phyloP scores from a whole-genome alignment of 495 filamentous ascomycete species.

The Xanthoparmelia taractica region DNA sequence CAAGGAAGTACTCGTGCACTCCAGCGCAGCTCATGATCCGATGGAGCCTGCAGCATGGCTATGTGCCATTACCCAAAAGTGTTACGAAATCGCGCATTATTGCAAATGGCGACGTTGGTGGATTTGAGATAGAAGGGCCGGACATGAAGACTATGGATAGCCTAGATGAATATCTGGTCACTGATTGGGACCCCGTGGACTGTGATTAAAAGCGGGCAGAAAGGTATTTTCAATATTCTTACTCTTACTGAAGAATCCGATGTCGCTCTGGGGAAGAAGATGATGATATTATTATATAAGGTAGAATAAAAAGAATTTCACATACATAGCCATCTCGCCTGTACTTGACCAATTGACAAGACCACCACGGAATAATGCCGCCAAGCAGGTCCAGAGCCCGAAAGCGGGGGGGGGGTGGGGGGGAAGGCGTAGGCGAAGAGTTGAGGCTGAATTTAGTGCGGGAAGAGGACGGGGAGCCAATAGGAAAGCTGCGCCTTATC shows the following conservation, averaged over 20 bases:
- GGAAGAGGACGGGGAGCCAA: not conserved
- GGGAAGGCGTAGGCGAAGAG: not conserved
- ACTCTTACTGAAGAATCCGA: not conserved
- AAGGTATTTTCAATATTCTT: not conserved
- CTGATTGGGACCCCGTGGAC: conserved; percentile 42
- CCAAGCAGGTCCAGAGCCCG: not conserved
- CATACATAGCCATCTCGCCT: not conserved
- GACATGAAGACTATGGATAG: conserved; percentile 28
- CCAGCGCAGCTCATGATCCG: conserved; percentile 56
- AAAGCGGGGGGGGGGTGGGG: not conserved
- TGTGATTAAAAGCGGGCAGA: conserved; percentile 12
- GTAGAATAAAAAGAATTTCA: not conserved
- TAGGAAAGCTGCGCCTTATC: not conserved
- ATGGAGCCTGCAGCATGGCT: conserved; percentile 62
- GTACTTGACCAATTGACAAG: not conserved
- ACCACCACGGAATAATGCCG: not conserved
- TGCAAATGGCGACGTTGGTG: conserved; percentile 50
- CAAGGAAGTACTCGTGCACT: conserved; percentile 51
- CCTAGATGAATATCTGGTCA: conserved; percentile 45
- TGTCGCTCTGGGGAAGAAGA: not conserved
- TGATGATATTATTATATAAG: no score
- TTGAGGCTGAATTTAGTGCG: conserved; percentile 6
- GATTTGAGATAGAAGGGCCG: conserved; percentile 56
- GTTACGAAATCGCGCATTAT: conserved; percentile 56
- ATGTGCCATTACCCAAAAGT: conserved; percentile 70